Evolutionary conservation across 768 basidiomycete genomes (phyloP).

Genomic region (Fomitopsis pulvina): DNA sequence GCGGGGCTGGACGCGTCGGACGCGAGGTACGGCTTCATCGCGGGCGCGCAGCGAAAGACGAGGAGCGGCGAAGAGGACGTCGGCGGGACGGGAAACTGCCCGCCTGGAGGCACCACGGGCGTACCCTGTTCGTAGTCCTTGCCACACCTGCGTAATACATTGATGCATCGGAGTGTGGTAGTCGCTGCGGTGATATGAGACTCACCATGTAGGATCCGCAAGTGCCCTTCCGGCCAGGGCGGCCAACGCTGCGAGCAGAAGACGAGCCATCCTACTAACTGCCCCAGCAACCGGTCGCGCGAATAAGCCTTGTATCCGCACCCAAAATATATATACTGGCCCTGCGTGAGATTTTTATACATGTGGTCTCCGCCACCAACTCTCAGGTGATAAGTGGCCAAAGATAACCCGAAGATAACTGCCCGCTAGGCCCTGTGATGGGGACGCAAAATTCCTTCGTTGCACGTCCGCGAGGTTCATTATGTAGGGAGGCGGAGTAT

Average conservation of each 20-base stretch:
- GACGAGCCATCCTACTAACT: not conserved
- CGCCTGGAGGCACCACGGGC: slow-evolving; percentile 37
- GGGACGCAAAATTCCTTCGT: too few species aligned
- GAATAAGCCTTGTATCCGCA: not conserved
- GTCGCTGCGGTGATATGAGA: not conserved
- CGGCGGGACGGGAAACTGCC: slow-evolving; percentile 34
- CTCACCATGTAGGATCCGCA: slow-evolving; percentile 3
- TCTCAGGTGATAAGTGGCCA: not conserved
- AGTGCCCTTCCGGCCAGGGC: not conserved
- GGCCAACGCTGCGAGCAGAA: not conserved
- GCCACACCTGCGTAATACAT: slow-evolving; percentile 35
- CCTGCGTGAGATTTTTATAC: not conserved
- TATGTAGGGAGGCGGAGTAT: too few species aligned
- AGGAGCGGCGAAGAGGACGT: slow-evolving; percentile 32
- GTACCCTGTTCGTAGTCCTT: slow-evolving; percentile 40
- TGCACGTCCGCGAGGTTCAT: too few species aligned
- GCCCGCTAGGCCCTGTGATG: not conserved
- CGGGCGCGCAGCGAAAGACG: slow-evolving; percentile 41
- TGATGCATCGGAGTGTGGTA: not conserved
- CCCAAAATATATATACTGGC: not conserved
- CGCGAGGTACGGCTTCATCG: slow-evolving; percentile 40
- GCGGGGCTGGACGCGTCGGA: slow-evolving; percentile 27
- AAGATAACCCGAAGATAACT: not conserved
- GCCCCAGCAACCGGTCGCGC: not conserved
- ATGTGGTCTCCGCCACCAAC: not conserved